Base-by-base conservation (phyloP, 23 red algal species). In the Chondrus crispus region DNA sequence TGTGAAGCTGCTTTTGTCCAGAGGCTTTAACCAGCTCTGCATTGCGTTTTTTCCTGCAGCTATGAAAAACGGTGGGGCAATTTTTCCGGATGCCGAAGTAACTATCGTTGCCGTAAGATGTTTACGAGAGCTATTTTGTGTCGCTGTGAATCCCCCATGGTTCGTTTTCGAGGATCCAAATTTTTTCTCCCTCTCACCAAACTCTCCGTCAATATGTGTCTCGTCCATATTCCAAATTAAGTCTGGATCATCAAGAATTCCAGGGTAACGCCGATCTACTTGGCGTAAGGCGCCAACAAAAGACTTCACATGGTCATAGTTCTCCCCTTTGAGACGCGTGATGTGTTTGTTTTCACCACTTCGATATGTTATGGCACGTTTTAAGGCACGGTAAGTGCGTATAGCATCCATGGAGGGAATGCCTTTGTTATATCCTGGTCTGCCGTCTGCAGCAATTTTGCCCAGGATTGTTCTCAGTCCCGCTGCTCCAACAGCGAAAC, bases 201-300 rank as follows among this genome's bases (percentile, higher is more conserved):
- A 29, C 20, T 3, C 24, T 14, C 16, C 54, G 2, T 33, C 54
- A 37, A 68, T 41, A 5, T 39, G 24, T 20, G 5, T 85, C 46
- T 85, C 81, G 46, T 85, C 30, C 58, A 68, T 68, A 46, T 85
- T 85, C 18, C 28, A 64, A n/a, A 85, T 68, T 22, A 9, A 28
- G 0, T 68, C 0, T 18, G 57, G 3, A 44, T 85, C 58, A 20
- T 64, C 52, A 0, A 68, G 37, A 0, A 85, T 30, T 1, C 57
- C 58, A 38, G 5, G 52, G 40, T 85, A 46, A 22, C 43, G 32
- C 0, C 42, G 46, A 16, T 60, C 10, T 43, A 53, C 46, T 43
- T 1, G 12, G 41, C 44, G 40, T 1, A 66, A n/a, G 9, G 58
- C 58, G 14, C 29, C 20, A 18, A 85, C 30, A 42, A 85, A 69